Evolutionary conservation across 2,329 filamentous ascomycete genomes (phyloP), one percentile per base, ranked within the genome.

Genomic region (Xylaria multiplex): DNA sequence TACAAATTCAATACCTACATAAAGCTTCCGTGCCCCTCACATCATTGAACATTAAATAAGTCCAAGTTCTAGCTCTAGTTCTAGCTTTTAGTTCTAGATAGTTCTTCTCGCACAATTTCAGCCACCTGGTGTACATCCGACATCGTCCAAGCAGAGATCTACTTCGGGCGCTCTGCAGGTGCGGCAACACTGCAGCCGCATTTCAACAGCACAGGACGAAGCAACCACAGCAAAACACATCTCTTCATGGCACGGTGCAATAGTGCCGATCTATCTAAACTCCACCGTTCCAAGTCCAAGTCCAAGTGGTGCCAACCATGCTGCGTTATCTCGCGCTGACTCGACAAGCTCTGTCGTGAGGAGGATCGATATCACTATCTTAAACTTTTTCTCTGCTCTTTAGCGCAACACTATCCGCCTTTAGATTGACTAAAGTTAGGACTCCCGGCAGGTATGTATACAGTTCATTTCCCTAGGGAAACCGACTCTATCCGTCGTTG

Each of bases 181-280:
- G 71, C 72, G 69, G 68, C 70, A 46, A 63, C 69, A 68, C 67
- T 71, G 69, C 72, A 73, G 73, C 72, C 70, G 68, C 70, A 67
- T 67, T 58, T 63, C 61, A 71, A 32, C 49, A 68, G 42, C 54
- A 68, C 58, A 68, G 42, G 56, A 68, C 58, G 64, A 35, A 73
- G 69, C 68, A 68, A 68, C 70, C 68, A 71, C 66, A 61, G 54
- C 61, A 62, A 64, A 64, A 66, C 62, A 70, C 66, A 69, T 64
- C 56, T 64, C 56, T 59, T 59, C 50, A 64, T 64, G 61, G 63
- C 64, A 56, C 56, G 60, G 69, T 60, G 64, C 67, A 65, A 70
- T 70, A 66, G 70, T 65, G 72, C 63, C 67, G 73, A 75, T 74
- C 73, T 68, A 68, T 72, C 69, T 65, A 37, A 59, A 68, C 52